Evolutionary conservation across 495 filamentous ascomycete species (phyloP).

Genomic region (Neurospora intermedia): DNA sequence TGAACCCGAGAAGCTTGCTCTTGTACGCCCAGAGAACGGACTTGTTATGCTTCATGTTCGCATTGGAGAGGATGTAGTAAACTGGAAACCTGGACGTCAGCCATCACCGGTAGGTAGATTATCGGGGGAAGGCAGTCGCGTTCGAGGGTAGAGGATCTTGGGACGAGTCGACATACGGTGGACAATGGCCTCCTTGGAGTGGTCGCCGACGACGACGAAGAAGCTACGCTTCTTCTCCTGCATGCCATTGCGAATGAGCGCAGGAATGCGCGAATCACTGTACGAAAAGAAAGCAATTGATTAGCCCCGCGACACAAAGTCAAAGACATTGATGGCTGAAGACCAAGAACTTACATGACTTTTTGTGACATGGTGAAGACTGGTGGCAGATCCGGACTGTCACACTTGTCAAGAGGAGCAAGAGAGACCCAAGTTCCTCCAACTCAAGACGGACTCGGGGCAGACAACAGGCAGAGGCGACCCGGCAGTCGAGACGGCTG

Average conservation of each 20-base stretch:
- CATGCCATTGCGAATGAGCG: constrained; percentile 89
- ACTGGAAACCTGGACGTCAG: constrained; percentile 26
- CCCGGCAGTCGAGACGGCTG: background rate
- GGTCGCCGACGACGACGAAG: constrained; percentile 92
- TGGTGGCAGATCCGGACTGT: background rate
- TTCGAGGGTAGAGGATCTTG: background rate
- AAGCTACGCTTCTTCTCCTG: constrained; percentile 97
- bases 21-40: constrained; percentile 99
- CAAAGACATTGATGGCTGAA: background rate
- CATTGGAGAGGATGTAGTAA: constrained; percentile 83
- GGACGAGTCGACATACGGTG: constrained; percentile 33
- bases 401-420: background rate
- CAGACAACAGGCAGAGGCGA: background rate
- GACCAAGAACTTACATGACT: background rate
- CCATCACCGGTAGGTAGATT: background rate
- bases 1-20: constrained; percentile 91
- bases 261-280: constrained; percentile 88
- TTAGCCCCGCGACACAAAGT: background rate
- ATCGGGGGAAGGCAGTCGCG: background rate
- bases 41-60: constrained; percentile 91
- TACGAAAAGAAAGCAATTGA: background rate
- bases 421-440: background rate
- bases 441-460: background rate
- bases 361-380: background rate
- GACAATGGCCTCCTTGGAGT: constrained; percentile 93